phyloP scores from a whole-genome alignment of 495 filamentous ascomycete genomes.

The Penicillium coffeae region DNA sequence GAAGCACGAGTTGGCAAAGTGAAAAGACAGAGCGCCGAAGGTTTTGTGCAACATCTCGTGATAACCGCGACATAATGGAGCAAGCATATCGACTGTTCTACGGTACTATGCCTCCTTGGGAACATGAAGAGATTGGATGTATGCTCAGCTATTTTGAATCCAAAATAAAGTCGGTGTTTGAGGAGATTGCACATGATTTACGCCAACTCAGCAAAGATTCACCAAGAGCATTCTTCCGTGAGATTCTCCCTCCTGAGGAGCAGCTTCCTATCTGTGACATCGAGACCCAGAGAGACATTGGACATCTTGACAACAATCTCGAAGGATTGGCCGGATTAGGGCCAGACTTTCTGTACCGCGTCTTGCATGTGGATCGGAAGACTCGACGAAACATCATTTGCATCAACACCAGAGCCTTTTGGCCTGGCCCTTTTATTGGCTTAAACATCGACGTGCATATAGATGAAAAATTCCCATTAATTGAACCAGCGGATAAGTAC shows the following conservation, averaged over 20 bases:
- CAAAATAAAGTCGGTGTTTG: constrained; percentile 1
- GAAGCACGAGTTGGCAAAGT: no score
- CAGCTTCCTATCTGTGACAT: constrained; percentile 2
- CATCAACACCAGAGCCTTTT: constrained; percentile 1
- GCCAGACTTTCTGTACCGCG: constrained; percentile 8
- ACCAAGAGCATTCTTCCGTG: neutral
- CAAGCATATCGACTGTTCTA: constrained; percentile 13
- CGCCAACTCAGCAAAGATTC: constrained; percentile 1
- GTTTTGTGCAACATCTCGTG: no score
- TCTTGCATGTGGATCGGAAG: constrained; percentile 7
- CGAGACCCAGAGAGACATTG: neutral
- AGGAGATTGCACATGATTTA: constrained; percentile 12
- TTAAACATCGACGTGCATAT: neutral
- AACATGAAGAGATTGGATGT: constrained; percentile 16
- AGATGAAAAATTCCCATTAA: neutral
- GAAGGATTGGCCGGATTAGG: constrained; percentile 1
- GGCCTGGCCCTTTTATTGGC: neutral
- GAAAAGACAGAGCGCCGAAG: no score
- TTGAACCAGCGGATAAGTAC: neutral
- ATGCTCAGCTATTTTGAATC: constrained; percentile 7
- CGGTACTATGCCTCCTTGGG: constrained; percentile 17
- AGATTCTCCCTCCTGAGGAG: constrained; percentile 8
- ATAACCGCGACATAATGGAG: no score
- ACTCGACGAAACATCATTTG: constrained; percentile 10
- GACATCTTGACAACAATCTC: neutral